Conservation (phyloP, 2,329 filamentous ascomycete genomes). For the Neonectria punicea region DNA sequence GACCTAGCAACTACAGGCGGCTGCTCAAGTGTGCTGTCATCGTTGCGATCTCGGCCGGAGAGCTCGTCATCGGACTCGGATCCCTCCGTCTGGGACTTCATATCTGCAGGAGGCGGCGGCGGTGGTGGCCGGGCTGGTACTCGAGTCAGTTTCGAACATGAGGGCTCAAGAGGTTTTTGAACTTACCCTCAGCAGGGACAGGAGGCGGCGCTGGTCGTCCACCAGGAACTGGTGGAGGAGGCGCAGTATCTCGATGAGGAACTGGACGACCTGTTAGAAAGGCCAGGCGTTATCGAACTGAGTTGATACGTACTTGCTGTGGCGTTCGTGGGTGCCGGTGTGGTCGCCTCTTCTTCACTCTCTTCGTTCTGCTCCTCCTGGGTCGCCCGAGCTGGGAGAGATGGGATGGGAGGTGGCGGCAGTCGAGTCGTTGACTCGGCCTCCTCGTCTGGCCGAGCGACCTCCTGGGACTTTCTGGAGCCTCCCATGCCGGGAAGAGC, state of each 20-base stretch:
- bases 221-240: constrained; percentile 59
- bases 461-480: constrained; percentile 59
- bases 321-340: constrained; percentile 46
- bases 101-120: constrained; percentile 60
- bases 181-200: constrained; percentile 71
- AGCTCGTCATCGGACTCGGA: constrained; percentile 92
- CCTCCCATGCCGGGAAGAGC: constrained; percentile 78
- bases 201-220: constrained; percentile 66
- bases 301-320: constrained; percentile 35
- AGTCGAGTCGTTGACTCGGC: constrained; percentile 42
- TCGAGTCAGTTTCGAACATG: constrained; percentile 39
- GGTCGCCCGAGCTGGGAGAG: constrained; percentile 31
- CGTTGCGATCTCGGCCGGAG: constrained; percentile 63
- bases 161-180: background rate
- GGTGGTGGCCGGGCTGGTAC: constrained; percentile 70
- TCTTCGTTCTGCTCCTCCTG: constrained; percentile 45
- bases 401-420: constrained; percentile 46
- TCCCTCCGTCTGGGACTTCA: constrained; percentile 76
- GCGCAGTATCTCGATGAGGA: constrained; percentile 46
- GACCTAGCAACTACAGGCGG: constrained; percentile 40
- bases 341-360: constrained; percentile 49
- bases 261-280: constrained; percentile 46
- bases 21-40: constrained; percentile 49
- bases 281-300: background rate
- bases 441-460: constrained; percentile 51